Base-by-base conservation (phyloP, 2,329 filamentous ascomycete genomes). In the Fusarium scirpi region DNA sequence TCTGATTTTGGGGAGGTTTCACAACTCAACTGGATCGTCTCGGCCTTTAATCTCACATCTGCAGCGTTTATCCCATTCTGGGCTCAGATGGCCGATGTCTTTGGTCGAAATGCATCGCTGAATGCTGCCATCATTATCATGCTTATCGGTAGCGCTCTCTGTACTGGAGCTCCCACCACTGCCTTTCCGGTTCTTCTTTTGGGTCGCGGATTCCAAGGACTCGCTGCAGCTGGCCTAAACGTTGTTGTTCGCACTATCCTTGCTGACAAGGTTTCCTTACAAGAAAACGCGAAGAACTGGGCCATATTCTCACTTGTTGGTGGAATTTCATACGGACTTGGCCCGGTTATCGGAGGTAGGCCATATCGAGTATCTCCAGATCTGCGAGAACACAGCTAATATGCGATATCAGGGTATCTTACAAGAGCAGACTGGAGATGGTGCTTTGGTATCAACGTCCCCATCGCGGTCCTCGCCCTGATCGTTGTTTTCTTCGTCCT, bases 21-120 rank as follows among this genome's bases (percentile, higher is more conserved):
- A 20, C 85, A 90, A 71, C 82, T 91, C 4, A 91, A 90, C 74
- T 92, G 89, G 89, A 90, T 93, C 73, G 86, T 92, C 20, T 90
- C 90, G 1, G 83, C 89, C 9, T 92, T 91, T 78, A 92, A 89
- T 55, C 81, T 93, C 16, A 90, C 89, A 1, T 87, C 88, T 0
- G 89, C 90, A 3, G 86, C 89, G 2, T 92, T 91, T 69, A 89
- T 92, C 11, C 90, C 90, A 6, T 85, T 87, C 55, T 91, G 89
- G 80, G 88, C 87, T 3, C 89, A 91, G 70, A 82, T 90, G 46
- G 85, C 88, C 18, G 88, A 92, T 69, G 84, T 91, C 29, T 91
- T 90, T 70, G 90, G 90, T 18, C 85, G 90, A 4, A 86, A 91
- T 74, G 80, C 80, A 8, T 82, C 86, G 8, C 80, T 92, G 10